A percentile compares a stretch with the other conserved stretches of the same genome.
Conservation (phyloP, 1,139 yeast species). For the Spencermartinsiella ligniputridi region DNA sequence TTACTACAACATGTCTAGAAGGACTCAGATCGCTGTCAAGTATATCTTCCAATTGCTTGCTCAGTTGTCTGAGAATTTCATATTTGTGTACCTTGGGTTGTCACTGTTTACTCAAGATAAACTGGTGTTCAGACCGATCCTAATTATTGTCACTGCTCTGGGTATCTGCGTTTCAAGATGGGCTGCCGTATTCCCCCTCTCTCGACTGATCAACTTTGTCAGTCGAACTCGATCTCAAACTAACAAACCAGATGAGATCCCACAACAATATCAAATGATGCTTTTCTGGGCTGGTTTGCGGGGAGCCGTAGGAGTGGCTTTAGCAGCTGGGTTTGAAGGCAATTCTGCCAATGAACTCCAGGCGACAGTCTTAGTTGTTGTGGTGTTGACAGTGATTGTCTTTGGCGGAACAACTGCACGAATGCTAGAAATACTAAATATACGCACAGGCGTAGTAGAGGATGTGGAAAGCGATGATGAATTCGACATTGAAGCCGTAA, state of each 20-base stretch:
- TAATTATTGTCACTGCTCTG: slow-evolving; percentile 83
- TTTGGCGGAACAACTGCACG: slow-evolving; percentile 99
- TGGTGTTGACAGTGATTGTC: slow-evolving; percentile 88
- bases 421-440: slow-evolving; percentile 92
- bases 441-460: slow-evolving; percentile 84
- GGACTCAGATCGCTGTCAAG: slow-evolving; percentile 95
- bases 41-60: slow-evolving; percentile 92
- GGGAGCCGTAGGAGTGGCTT: slow-evolving; percentile 99
- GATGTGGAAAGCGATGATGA: slow-evolving; percentile 88
- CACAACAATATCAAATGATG: slow-evolving; percentile 97
- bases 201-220: slow-evolving; percentile 77
- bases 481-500: slow-evolving; percentile 82
- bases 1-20: slow-evolving; percentile 92
- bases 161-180: slow-evolving; percentile 95
- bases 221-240: slow-evolving; percentile 50
- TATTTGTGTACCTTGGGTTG: slow-evolving; percentile 89
- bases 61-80: slow-evolving; percentile 92
- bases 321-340: slow-evolving; percentile 96
- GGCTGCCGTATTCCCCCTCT: slow-evolving; percentile 95
- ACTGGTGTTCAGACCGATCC: slow-evolving; percentile 85
- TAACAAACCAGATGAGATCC: slow-evolving; percentile 69
- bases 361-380: slow-evolving; percentile 95
- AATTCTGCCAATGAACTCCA: slow-evolving; percentile 83
- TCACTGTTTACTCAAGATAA: slow-evolving; percentile 95
- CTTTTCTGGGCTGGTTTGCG: slow-evolving; percentile 99